A percentile compares a stretch with the other conserved stretches of the same genome.
These are phyloP conservation scores for Sarocladium brachiariae DNA, from an alignment of 2,329 filamentous ascomycete species.

Conservation along the genomic window DNA sequence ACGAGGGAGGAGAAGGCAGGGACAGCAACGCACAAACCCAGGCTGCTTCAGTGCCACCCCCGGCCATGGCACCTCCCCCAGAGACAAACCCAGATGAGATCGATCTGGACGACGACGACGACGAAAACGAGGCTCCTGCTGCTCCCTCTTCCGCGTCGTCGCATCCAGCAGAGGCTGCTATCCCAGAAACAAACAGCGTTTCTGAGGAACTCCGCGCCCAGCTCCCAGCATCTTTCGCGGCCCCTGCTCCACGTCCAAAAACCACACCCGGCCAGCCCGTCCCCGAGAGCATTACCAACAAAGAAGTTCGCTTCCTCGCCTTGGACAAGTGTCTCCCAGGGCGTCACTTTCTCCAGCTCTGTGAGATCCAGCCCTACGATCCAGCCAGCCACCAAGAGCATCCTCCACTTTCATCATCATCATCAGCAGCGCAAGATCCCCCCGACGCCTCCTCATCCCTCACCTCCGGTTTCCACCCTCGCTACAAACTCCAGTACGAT, in stretches of 20 bases:
- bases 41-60: too few relatives aligned
- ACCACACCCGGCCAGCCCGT: constrained; percentile 52
- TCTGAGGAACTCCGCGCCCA: constrained; percentile 62
- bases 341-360: constrained; percentile 75
- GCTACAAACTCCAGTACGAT: constrained; percentile 70
- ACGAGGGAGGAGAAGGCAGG: constrained; percentile 26
- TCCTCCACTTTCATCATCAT: not conserved
- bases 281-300: constrained; percentile 70
- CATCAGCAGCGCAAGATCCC: too few relatives aligned
- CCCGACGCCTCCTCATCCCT: not conserved
- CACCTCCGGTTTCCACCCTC: constrained; percentile 22
- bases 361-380: constrained; percentile 50
- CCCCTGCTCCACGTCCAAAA: constrained; percentile 26
- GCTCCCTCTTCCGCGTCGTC: not conserved
- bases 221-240: constrained; percentile 68
- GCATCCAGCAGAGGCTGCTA: not conserved
- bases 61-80: constrained; percentile 11
- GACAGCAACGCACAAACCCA: too few relatives aligned
- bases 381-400: constrained; percentile 7
- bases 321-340: constrained; percentile 84
- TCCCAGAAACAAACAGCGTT: constrained; percentile 30
- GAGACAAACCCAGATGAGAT: constrained; percentile 60
- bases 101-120: constrained; percentile 57
- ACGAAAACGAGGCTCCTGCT: constrained; percentile 25
- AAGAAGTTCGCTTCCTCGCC: constrained; percentile 73